Percentiles rank a stretch among this genome's conserved stretches.
phyloP scores from a whole-genome alignment of 208 protist genomes.

The Spongospora subterranea region DNA sequence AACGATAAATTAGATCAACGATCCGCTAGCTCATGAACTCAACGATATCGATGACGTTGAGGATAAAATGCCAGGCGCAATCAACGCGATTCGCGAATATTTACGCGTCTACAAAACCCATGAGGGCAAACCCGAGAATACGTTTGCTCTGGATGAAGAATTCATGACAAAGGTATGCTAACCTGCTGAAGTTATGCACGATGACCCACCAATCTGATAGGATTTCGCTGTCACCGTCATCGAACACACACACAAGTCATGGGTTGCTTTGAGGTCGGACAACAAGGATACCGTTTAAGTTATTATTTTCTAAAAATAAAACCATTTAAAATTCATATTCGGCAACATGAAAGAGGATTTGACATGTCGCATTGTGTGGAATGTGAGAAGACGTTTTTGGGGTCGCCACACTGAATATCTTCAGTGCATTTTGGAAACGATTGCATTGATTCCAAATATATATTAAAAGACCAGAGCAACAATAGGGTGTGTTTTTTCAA shows the following conservation, averaged over 20 bases:
- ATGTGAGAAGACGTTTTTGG: no score
- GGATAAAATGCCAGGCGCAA: conserved; percentile 64
- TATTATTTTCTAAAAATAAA: background rate
- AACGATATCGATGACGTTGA: conserved; percentile 69
- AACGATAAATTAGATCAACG: conserved; percentile 58
- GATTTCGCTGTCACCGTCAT: conserved; percentile 65
- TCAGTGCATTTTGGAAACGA: no score
- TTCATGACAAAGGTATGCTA: conserved; percentile 60
- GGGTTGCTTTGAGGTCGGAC: conserved; percentile 7
- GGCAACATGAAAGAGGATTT: no score
- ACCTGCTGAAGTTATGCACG: background rate
- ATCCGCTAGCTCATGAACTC: conserved; percentile 61
- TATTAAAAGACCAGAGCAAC: no score
- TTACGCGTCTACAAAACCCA: conserved; percentile 66
- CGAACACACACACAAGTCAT: conserved; percentile 67
- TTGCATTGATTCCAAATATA: no score
- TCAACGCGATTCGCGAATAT: conserved; percentile 63
- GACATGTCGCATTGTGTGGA: no score
- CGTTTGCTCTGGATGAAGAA: conserved; percentile 62
- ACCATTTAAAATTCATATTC: background rate
- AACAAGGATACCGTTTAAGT: conserved; percentile 49
- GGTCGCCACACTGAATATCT: no score
- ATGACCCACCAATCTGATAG: conserved; percentile 37
- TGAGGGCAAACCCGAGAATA: conserved; percentile 64
- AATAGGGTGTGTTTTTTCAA: no score